Conservation (phyloP, 2,329 filamentous ascomycete species). For the Ploettnerulaceae sp. region DNA sequence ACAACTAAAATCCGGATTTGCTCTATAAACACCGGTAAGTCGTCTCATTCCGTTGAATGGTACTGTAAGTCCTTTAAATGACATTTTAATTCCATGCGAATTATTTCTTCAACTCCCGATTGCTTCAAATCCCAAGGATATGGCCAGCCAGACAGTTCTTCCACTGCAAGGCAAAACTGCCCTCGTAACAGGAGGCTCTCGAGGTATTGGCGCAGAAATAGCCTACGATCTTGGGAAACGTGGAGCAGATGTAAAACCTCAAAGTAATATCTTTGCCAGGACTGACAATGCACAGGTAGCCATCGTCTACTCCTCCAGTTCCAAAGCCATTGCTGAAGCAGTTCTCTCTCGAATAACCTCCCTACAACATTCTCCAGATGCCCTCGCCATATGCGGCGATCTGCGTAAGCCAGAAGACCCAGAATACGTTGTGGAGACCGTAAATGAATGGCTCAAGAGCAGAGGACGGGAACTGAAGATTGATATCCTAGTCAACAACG, state of each 20-base stretch:
- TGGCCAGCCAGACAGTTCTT: not conserved
- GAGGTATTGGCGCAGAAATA: constrained; percentile 19
- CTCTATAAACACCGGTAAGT: no score
- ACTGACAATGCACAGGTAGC: constrained; percentile 7
- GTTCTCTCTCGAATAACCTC: constrained; percentile 21
- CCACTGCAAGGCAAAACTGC: constrained; percentile 15
- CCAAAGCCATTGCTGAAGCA: not conserved
- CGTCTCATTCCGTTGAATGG: no score
- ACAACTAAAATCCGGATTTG: no score
- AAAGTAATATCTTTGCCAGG: no score
- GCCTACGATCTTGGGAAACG: constrained; percentile 14
- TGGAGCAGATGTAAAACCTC: constrained; percentile 21
- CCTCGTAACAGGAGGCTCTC: constrained; percentile 18
- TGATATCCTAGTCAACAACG: constrained; percentile 83
- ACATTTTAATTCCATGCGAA: no score
- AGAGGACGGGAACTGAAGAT: constrained; percentile 40
- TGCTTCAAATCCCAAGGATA: not conserved
- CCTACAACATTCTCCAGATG: constrained; percentile 52
- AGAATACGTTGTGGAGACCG: constrained; percentile 49
- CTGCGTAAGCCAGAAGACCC: constrained; percentile 57
- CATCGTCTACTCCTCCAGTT: constrained; percentile 10
- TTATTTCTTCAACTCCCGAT: not conserved
- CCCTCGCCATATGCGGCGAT: constrained; percentile 61
- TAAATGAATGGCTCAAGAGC: constrained; percentile 34
- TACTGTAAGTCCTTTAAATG: no score